Conservation (phyloP, 1,139 yeast genomes). For the Yamadazyma triangularis region DNA sequence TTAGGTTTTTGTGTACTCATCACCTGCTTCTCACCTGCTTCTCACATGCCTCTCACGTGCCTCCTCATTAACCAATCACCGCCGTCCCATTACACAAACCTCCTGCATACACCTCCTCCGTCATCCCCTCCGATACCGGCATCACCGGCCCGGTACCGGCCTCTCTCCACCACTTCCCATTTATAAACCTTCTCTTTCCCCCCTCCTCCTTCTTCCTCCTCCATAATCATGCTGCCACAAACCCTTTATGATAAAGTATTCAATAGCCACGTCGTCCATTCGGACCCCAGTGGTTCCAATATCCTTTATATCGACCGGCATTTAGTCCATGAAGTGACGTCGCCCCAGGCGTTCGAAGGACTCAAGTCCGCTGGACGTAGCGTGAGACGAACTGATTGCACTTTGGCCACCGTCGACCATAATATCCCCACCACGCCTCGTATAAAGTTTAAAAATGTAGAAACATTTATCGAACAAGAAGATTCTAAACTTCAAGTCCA, state of each 20-base stretch:
- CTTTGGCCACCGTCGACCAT: slow-evolving; percentile 96
- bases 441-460: slow-evolving; percentile 64
- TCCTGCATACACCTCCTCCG: no score
- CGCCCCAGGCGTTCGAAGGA: slow-evolving; percentile 99
- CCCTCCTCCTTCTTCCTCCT: no score
- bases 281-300: slow-evolving; percentile 82
- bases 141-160: not conserved
- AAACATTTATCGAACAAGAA: slow-evolving; percentile 81
- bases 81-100: no score
- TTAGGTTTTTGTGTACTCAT: no score
- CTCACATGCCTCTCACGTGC: no score
- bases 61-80: no score
- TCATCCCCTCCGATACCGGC: not conserved
- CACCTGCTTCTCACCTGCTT: no score
- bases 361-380: slow-evolving; percentile 77
- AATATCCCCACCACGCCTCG: slow-evolving; percentile 93
- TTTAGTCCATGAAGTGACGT: slow-evolving; percentile 94
- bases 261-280: slow-evolving; percentile 87
- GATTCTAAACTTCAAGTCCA: slow-evolving; percentile 90
- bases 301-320: slow-evolving; percentile 92
- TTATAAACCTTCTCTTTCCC: not conserved
- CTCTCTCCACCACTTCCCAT: no score
- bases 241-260: slow-evolving; percentile 96
- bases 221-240: no score
- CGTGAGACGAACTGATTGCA: slow-evolving; percentile 91